phyloP scores from a whole-genome alignment of 345 rosid genomes.

The Anastatica hierochuntica region DNA sequence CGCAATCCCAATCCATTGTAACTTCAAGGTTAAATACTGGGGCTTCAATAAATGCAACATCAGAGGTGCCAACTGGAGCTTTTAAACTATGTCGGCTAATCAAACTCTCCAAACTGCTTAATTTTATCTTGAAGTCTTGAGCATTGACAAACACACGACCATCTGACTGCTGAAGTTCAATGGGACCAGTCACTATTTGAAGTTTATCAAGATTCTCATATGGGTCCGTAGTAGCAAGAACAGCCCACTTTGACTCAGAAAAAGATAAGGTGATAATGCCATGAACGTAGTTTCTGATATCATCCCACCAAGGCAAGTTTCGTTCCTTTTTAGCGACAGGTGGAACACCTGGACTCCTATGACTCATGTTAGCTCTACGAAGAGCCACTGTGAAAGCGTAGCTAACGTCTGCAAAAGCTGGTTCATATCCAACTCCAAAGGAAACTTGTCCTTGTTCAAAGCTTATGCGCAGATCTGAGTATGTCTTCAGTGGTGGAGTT shows the following conservation, averaged over 20 bases:
- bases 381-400: conserved; percentile 96
- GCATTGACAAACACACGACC: conserved; percentile 70
- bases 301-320: conserved; percentile 99
- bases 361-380: conserved; percentile 90
- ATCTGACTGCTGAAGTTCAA: conserved; percentile 94
- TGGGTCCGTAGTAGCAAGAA: conserved; percentile 93
- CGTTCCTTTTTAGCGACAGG: conserved; percentile 73
- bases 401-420: conserved; percentile 83
- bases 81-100: conserved; percentile 45
- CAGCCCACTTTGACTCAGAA: conserved; percentile 55
- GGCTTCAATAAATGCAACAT: conserved; percentile 58
- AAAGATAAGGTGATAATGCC: conserved; percentile 63
- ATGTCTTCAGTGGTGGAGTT: conserved; percentile 89
- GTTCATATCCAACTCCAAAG: conserved; percentile 95
- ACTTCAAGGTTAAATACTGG: conserved; percentile 78
- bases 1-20: conserved; percentile 89
- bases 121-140: conserved; percentile 60
- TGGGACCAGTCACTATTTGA: conserved; percentile 48
- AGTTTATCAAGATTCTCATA: conserved; percentile 91
- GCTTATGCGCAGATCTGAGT: conserved; percentile 68
- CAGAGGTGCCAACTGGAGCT: conserved; percentile 42
- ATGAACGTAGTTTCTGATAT: conserved; percentile 89
- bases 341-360: conserved; percentile 42
- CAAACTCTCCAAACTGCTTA: conserved; percentile 89
- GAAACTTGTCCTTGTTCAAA: conserved; percentile 73